These are phyloP conservation scores for Aspergillus luchuensis DNA, from an alignment of 2,329 filamentous ascomycete species.

Conservation along the genomic window DNA sequence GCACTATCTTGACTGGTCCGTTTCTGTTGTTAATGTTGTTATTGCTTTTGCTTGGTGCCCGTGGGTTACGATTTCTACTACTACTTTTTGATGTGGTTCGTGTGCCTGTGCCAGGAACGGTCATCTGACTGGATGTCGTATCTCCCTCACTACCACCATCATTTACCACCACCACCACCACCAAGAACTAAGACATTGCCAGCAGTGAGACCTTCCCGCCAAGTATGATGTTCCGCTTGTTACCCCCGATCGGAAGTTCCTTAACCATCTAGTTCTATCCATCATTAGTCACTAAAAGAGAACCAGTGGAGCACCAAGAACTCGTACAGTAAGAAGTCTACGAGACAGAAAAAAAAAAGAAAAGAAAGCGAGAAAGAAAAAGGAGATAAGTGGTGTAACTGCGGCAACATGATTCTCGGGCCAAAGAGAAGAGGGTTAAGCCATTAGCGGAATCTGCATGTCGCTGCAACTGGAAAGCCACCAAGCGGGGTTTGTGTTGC, in stretches of 20 bases:
- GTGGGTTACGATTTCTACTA: background rate
- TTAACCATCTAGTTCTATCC: background rate
- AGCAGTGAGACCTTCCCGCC: background rate
- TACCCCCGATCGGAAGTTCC: background rate
- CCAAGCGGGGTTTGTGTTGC: constrained; percentile 17
- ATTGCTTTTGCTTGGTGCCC: background rate
- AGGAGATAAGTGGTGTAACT: background rate
- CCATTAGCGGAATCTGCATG: constrained; percentile 21
- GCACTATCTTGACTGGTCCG: background rate
- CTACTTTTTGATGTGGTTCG: background rate
- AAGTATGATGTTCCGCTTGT: background rate
- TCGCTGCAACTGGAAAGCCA: constrained; percentile 26
- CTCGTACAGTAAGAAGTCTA: too few relatives aligned
- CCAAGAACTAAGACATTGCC: too few relatives aligned
- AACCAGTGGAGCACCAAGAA: too few relatives aligned
- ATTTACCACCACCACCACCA: background rate
- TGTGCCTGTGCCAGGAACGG: background rate
- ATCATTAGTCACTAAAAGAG: too few relatives aligned
- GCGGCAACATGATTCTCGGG: constrained; percentile 1
- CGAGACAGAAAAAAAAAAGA: background rate
- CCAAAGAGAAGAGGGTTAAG: constrained; percentile 2
- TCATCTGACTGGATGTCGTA: constrained; percentile 2
- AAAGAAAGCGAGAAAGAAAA: background rate
- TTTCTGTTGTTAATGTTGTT: background rate
- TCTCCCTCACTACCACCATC: background rate